phyloP scores from a whole-genome alignment of 78 protist species.

The Emiliania huxleyi region DNA sequence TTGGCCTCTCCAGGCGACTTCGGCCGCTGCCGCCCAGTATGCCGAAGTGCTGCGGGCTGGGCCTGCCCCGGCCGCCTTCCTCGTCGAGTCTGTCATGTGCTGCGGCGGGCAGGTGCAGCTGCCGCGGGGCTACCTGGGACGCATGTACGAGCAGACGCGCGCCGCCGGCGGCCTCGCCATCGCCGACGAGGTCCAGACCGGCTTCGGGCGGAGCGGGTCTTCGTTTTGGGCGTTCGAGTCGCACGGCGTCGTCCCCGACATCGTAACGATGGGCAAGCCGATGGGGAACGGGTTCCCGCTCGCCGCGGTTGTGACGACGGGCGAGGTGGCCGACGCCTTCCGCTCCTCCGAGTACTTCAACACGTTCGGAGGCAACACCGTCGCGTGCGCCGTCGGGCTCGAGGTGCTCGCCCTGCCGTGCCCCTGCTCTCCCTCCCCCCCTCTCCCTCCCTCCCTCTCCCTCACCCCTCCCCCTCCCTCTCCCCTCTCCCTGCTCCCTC shows the following conservation, averaged over 20 bases:
- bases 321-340: conserved; percentile 46
- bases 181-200: conserved; percentile 84
- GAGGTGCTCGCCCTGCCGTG: conserved; percentile 64
- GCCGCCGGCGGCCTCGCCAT: conserved; percentile 71
- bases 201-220: conserved; percentile 73
- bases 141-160: conserved; percentile 40
- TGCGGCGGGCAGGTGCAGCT: conserved; percentile 63
- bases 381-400: conserved; percentile 63
- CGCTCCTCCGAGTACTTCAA: conserved; percentile 60
- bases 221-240: conserved; percentile 69
- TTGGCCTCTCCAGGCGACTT: too few species aligned
- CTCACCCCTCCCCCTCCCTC: too few species aligned
- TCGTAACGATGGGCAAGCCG: conserved; percentile 74
- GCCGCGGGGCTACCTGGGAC: conserved; percentile 57
- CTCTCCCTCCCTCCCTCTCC: too few species aligned
- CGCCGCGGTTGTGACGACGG: conserved; percentile 67
- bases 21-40: too few species aligned
- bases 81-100: conserved; percentile 34
- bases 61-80: conserved; percentile 1
- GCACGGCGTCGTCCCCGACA: conserved; percentile 62
- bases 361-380: conserved; percentile 85
- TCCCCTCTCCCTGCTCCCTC: too few species aligned
- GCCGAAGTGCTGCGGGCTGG: too few species aligned
- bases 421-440: too few species aligned
- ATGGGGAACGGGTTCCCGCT: conserved; percentile 82